phyloP scores from a whole-genome alignment of 1,284 basidiomycete species.

The Lignosus rhinocerotis region DNA sequence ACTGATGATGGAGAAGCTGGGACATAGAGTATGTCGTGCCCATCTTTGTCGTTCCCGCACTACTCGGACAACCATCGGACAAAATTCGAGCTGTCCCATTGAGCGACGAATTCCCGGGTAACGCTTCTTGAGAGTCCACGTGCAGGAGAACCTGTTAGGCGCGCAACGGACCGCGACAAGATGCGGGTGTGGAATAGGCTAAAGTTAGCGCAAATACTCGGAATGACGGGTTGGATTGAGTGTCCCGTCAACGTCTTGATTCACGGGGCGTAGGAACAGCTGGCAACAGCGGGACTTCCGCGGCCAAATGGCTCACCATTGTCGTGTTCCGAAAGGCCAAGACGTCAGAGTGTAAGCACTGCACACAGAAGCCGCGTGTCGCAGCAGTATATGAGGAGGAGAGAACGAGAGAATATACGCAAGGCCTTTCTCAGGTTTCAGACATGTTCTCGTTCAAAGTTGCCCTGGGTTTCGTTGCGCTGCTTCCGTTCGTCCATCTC shows the following conservation, averaged over 20 bases:
- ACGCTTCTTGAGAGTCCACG: not conserved
- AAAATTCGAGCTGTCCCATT: not conserved
- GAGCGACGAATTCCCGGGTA: constrained; percentile 1
- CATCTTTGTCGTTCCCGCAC: not conserved
- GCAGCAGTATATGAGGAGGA: not conserved
- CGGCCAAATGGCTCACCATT: not conserved
- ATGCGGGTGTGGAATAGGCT: not conserved
- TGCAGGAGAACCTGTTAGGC: not conserved
- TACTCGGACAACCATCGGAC: not conserved
- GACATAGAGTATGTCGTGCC: not conserved
- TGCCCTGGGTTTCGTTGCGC: constrained; percentile 23
- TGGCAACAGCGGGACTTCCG: not conserved
- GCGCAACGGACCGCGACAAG: not conserved
- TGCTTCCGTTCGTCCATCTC: constrained; percentile 32
- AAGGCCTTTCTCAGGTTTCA: not conserved
- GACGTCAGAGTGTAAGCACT: not conserved
- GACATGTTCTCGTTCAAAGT: constrained; percentile 15
- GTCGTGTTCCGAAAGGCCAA: not conserved
- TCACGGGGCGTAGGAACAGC: not conserved
- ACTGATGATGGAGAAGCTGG: not conserved
- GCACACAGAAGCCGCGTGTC: not conserved
- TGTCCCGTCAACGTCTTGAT: not conserved
- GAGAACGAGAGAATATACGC: not conserved
- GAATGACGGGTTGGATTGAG: not conserved
- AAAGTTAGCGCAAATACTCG: not conserved